Evolutionary conservation across 805 yeast genomes (phyloP), one percentile per base, ranked within the genome.

Genomic region (Phaffomyces antillensis): DNA sequence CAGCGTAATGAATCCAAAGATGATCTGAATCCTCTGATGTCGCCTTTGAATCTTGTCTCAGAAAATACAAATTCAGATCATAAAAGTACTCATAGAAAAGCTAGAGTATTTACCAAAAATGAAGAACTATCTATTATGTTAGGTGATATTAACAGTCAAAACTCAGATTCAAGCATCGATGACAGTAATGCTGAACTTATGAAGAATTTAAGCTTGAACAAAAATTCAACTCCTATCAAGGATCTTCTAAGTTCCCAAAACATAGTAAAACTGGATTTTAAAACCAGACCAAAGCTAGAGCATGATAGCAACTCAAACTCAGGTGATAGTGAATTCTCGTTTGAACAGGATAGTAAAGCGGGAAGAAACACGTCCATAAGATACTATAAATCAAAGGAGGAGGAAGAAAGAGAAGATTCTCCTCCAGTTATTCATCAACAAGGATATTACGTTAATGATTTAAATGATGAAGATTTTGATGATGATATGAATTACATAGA

Each of bases 321-420:
- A 1, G 49, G 47, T 8, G 54, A 45, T 15, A 61, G 66, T 41
- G 58, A 66, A 43, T 79, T 77, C 50, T 77, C 83, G 1, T 79
- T 79, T 50, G 78, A 75, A 40, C 65, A 66, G 37, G 70, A 67
- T 16, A 62, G 60, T 2, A 52, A 61, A 8, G 68, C 73, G n/a
- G 78, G 77, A 4, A 64, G 83, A 48, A 75, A 76, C 43, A 64
- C 75, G 2, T 77, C 83, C 0, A 69, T 73, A 20, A 72, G 75
- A 46, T 77, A 77, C 55, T 77, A 79, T 55, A 73, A 73, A 43
- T 53, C 57, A 5, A 52, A 50, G 4, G 40, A 45, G 6, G 56
- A 64, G 39, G 48, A 51, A 3, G 37, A 50, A 5, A 39, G 43
- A 7, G 56, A 64, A 40, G 48, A 51, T 3, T 37, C 39, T 8